These are phyloP conservation scores for Paspalum vaginatum DNA, from an alignment of 176 grass and related monocot species.

Conservation along the genomic window DNA sequence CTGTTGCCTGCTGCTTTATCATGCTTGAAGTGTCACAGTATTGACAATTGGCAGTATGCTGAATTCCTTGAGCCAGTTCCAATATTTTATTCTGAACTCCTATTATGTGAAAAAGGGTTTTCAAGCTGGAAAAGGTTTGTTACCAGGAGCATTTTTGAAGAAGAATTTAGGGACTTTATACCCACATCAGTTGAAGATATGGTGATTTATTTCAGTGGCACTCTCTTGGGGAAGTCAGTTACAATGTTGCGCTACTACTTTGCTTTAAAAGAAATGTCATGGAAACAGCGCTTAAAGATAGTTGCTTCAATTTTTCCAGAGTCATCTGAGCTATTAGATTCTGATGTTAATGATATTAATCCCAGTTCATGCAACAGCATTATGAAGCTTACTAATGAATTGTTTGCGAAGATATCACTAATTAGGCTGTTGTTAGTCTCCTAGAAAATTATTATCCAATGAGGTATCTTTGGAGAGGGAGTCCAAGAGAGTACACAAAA, in stretches of 20 bases:
- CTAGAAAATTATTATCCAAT: conserved; percentile 43
- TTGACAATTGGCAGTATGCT: conserved; percentile 48
- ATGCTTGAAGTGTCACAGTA: conserved; percentile 54
- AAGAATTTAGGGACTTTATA: conserved; percentile 57
- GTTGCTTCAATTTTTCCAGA: conserved; percentile 66
- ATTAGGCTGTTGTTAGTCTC: conserved; percentile 78
- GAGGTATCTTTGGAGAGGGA: conserved; percentile 49
- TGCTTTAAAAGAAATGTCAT: conserved; percentile 47
- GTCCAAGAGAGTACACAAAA: conserved; percentile 67
- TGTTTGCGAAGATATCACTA: conserved; percentile 75
- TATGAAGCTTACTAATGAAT: conserved; percentile 65
- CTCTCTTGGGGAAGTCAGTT: conserved; percentile 82
- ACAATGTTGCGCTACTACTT: conserved; percentile 62
- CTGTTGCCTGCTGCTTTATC: conserved; percentile 80
- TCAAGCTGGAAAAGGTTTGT: conserved; percentile 78
- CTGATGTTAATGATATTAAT: conserved; percentile 49
- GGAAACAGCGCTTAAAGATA: conserved; percentile 68
- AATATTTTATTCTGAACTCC: conserved; percentile 60
- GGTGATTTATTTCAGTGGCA: conserved; percentile 57
- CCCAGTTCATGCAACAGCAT: conserved; percentile 47
- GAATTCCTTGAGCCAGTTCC: conserved; percentile 46
- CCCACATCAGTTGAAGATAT: conserved; percentile 63
- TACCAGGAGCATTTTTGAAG: conserved; percentile 51
- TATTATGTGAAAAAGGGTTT: conserved; percentile 63
- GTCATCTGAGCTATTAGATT: conserved; percentile 71